Evolutionary conservation across 768 basidiomycete genomes (phyloP).

Genomic region (Mycena filopes): DNA sequence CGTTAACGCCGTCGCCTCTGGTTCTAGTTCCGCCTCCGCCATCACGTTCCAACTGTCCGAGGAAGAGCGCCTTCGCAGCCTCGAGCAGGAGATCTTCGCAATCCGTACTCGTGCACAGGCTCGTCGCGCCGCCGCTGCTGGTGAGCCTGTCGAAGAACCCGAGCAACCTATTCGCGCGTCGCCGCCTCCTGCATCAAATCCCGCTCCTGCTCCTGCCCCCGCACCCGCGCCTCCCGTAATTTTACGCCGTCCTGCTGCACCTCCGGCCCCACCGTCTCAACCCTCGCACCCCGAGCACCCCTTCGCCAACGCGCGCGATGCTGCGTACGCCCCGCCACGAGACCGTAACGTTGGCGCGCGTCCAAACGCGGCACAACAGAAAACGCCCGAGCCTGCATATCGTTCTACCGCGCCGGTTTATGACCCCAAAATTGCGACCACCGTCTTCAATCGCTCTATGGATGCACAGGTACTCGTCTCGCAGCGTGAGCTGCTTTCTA

Average conservation of each 20-base stretch:
- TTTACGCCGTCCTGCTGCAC: no score
- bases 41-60: no score
- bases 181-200: no score
- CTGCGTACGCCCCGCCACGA: slow-evolving; percentile 23
- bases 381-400: slow-evolving; percentile 29
- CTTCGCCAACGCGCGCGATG: slow-evolving; percentile 13
- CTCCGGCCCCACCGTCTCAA: no score
- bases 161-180: slow-evolving; percentile 1
- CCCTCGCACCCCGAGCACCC: neutral
- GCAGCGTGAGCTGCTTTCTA: slow-evolving; percentile 33
- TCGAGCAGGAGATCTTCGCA: slow-evolving; percentile 13
- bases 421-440: slow-evolving; percentile 26
- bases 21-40: no score
- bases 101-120: slow-evolving; percentile 19
- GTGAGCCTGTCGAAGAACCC: slow-evolving; percentile 9
- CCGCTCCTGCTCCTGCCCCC: no score
- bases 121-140: slow-evolving; percentile 9
- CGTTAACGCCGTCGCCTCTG: no score
- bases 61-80: neutral
- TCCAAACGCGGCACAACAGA: slow-evolving; percentile 3
- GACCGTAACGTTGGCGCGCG: slow-evolving; percentile 26
- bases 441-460: slow-evolving; percentile 31
- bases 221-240: no score
- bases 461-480: slow-evolving; percentile 35
- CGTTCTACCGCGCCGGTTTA: slow-evolving; percentile 34